Percentiles rank a stretch among this genome's conserved stretches.
Evolutionary conservation across 208 protist genomes (phyloP).

Genomic region (Blechomonas ayalai): DNA sequence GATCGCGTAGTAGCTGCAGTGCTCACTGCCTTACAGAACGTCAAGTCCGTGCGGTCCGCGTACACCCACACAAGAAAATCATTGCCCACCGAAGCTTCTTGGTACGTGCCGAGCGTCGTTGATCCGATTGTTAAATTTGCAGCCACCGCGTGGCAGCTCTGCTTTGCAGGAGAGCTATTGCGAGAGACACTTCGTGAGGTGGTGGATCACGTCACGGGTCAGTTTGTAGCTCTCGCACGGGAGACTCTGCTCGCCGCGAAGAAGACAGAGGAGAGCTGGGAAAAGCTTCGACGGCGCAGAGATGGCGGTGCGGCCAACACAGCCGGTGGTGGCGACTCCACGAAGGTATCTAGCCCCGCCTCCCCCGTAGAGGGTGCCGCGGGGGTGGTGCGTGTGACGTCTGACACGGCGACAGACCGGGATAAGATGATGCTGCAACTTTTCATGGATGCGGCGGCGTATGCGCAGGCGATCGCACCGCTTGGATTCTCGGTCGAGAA

Average conservation of each 20-base stretch:
- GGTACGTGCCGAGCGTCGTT: conserved; percentile 51
- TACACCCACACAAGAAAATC: conserved; percentile 69
- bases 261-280: conserved; percentile 84
- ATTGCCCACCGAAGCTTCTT: conserved; percentile 55
- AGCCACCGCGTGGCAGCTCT: conserved; percentile 8
- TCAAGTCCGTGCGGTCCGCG: conserved; percentile 61
- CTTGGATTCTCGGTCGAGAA: conserved; percentile 5
- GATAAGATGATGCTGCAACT: conserved; percentile 88
- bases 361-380: background rate
- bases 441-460: conserved; percentile 60
- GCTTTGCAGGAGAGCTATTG: background rate
- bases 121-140: conserved; percentile 50
- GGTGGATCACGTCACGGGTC: conserved; percentile 13
- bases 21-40: conserved; percentile 46
- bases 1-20: conserved; percentile 26
- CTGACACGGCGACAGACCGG: conserved; percentile 64
- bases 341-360: background rate
- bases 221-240: conserved; percentile 44
- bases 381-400: conserved; percentile 13
- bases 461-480: background rate
- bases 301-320: conserved; percentile 14
- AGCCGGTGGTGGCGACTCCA: background rate
- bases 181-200: background rate
- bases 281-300: conserved; percentile 76
- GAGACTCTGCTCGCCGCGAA: conserved; percentile 79